Evolutionary conservation across 2,329 filamentous ascomycete species (phyloP).

Genomic region (Phyllachora maydis): DNA sequence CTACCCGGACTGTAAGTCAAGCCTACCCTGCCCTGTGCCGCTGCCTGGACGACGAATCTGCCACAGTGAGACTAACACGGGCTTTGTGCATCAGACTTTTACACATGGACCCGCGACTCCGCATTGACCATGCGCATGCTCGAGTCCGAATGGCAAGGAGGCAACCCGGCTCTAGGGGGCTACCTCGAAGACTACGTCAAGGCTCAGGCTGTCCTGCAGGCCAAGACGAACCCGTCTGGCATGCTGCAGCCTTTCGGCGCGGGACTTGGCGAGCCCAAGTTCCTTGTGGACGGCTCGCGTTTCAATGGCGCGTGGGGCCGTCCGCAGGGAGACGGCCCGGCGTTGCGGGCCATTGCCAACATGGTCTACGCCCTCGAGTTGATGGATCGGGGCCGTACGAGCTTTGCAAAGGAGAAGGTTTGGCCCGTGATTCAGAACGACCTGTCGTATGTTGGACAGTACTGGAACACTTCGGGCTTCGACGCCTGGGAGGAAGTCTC

Average conservation of each 20-base stretch:
- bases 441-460: slow-evolving; percentile 52
- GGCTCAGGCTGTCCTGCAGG: slow-evolving; percentile 45
- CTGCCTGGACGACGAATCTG: no score
- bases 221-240: slow-evolving; percentile 49
- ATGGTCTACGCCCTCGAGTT: slow-evolving; percentile 56
- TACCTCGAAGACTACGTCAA: slow-evolving; percentile 52
- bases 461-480: slow-evolving; percentile 45
- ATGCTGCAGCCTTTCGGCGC: slow-evolving; percentile 23
- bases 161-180: no score
- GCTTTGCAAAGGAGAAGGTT: slow-evolving; percentile 29
- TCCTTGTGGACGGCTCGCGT: slow-evolving; percentile 37
- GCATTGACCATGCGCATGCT: slow-evolving; percentile 49
- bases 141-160: slow-evolving; percentile 27
- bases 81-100: slow-evolving; percentile 47
- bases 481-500: slow-evolving; percentile 72
- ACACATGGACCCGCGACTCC: slow-evolving; percentile 60
- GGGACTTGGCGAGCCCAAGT: slow-evolving; percentile 56
- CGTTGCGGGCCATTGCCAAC: slow-evolving; percentile 53
- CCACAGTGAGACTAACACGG: no score
- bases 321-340: slow-evolving; percentile 62
- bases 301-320: slow-evolving; percentile 54
- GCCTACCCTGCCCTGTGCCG: neutral
- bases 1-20: slow-evolving; percentile 31
- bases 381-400: slow-evolving; percentile 40
- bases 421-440: slow-evolving; percentile 66